These are phyloP conservation scores for Physcia stellaris DNA, from an alignment of 495 filamentous ascomycete species.

Conservation along the genomic window DNA sequence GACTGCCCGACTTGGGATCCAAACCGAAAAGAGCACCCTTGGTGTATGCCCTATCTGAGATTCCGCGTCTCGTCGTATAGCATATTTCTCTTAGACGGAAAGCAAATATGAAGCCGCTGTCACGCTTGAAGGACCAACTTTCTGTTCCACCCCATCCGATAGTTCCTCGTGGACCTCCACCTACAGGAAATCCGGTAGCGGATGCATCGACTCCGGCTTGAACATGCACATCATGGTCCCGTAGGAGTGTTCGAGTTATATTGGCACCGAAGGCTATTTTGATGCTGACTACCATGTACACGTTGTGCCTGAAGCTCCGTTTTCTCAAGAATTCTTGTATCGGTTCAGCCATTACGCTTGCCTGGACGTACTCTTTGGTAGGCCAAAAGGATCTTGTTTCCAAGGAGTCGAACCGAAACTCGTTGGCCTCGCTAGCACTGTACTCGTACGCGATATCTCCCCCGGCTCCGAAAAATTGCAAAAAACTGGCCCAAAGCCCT, in stretches of 20 bases:
- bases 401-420: not conserved
- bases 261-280: constrained; percentile 13
- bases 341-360: not conserved
- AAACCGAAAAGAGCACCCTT: constrained; percentile 5
- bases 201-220: constrained; percentile 10
- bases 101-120: constrained; percentile 12
- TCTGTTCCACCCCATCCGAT: not conserved
- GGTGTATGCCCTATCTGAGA: constrained; percentile 1
- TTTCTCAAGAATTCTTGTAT: constrained; percentile 3
- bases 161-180: constrained; percentile 4
- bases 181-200: constrained; percentile 1
- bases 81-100: constrained; percentile 10
- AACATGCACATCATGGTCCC: constrained; percentile 1
- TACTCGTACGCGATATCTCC: constrained; percentile 4
- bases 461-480: constrained; percentile 7
- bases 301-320: constrained; percentile 3
- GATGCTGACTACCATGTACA: constrained; percentile 16
- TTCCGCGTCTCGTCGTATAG: constrained; percentile 1
- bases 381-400: constrained; percentile 1
- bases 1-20: not conserved
- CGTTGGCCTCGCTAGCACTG: not conserved
- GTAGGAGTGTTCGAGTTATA: not conserved
- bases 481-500: constrained; percentile 11
- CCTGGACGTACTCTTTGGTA: not conserved
- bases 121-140: not conserved